Percentiles rank a stretch among this genome's conserved stretches.
phyloP scores from a whole-genome alignment of 164 flowering plant genomes.

The Dillenia suffruticosa region DNA sequence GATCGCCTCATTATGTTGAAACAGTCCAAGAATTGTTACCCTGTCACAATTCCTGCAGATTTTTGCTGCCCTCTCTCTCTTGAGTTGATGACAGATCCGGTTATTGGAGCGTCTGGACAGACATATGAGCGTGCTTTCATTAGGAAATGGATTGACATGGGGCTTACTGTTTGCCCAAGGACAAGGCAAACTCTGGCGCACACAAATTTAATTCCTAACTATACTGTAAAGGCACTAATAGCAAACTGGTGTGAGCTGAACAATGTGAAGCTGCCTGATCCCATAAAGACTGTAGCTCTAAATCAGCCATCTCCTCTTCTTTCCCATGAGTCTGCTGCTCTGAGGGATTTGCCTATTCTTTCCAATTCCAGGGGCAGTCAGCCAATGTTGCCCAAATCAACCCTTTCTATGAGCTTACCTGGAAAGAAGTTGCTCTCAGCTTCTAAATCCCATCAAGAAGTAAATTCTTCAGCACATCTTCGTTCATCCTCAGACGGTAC shows the following conservation, averaged over 20 bases:
- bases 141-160: constrained; percentile 76
- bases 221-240: constrained; percentile 78
- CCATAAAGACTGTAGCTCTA: constrained; percentile 35
- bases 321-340: constrained; percentile 34
- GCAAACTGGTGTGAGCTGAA: constrained; percentile 86
- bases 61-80: constrained; percentile 91
- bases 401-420: constrained; percentile 33
- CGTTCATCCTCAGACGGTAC: constrained; percentile 50
- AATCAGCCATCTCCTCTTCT: constrained; percentile 50
- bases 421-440: constrained; percentile 24
- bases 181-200: constrained; percentile 71
- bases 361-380: constrained; percentile 31
- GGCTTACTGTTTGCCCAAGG: constrained; percentile 83
- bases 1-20: constrained; percentile 49
- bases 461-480: constrained; percentile 46
- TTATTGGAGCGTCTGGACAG: constrained; percentile 86
- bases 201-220: constrained; percentile 74
- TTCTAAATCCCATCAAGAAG: constrained; percentile 31
- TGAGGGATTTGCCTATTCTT: constrained; percentile 28
- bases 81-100: constrained; percentile 91
- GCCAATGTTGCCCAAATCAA: constrained; percentile 41
- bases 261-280: constrained; percentile 74
- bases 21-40: constrained; percentile 53
- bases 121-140: constrained; percentile 83
- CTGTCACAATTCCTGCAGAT: constrained; percentile 72